phyloP scores from a whole-genome alignment of 2,329 filamentous ascomycete species.

The Diaporthe helianthi region DNA sequence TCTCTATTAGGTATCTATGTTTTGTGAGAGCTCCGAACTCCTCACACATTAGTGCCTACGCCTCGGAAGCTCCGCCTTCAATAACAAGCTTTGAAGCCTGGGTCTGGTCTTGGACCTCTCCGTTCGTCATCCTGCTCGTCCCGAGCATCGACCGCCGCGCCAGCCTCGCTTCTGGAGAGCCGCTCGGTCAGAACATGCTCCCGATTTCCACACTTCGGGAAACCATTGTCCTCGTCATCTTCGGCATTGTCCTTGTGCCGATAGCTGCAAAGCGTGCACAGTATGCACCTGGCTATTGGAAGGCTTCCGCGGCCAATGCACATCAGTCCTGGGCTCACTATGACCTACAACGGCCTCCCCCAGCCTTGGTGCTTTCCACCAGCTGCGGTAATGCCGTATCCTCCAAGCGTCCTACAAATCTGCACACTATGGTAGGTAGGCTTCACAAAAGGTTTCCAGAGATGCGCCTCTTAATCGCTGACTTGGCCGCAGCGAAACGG shows the following conservation, averaged over 20 bases:
- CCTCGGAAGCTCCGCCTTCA: not conserved
- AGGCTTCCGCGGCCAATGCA: slow-evolving; percentile 21
- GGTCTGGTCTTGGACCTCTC: not conserved
- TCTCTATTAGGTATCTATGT: slow-evolving; percentile 14
- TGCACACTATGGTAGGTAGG: not conserved
- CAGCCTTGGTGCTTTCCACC: not conserved
- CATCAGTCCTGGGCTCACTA: not conserved
- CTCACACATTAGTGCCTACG: not conserved
- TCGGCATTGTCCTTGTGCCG: slow-evolving; percentile 34
- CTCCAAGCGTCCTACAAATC: not conserved
- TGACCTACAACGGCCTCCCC: not conserved
- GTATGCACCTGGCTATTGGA: slow-evolving; percentile 34
- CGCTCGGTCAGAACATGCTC: slow-evolving; percentile 22
- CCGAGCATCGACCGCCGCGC: not conserved
- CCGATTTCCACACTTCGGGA: slow-evolving; percentile 28
- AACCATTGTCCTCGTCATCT: slow-evolving; percentile 33
- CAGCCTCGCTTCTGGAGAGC: not conserved
- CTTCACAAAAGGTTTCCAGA: not conserved
- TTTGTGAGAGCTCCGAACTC: not conserved
- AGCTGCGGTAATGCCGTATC: not conserved
- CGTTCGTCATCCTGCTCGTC: not conserved
- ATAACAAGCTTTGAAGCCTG: slow-evolving; percentile 4
- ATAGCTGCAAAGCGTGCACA: slow-evolving; percentile 35
- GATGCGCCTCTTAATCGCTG: not conserved
- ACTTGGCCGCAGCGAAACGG: slow-evolving; percentile 17